These are phyloP conservation scores for Edaphochlamys debaryana DNA, from an alignment of 139 green algal species.

Conservation along the genomic window DNA sequence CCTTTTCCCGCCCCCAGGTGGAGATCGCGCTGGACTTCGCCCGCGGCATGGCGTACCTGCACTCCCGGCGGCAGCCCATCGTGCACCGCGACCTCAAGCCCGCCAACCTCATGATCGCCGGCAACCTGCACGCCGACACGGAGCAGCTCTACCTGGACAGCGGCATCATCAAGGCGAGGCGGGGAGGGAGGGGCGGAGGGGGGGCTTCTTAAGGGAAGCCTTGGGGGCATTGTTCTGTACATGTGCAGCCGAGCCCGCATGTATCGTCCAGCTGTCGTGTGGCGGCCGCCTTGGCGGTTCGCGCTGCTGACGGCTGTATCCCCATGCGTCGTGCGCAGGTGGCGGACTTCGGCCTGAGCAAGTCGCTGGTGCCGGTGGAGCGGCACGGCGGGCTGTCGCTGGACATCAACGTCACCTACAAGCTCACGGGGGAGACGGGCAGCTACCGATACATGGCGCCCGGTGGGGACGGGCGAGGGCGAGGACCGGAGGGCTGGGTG, in stretches of 20 bases:
- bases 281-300: no score
- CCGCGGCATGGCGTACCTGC: constrained; percentile 88
- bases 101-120: constrained; percentile 91
- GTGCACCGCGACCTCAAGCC: constrained; percentile 89
- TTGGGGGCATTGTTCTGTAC: no score
- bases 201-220: no score
- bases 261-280: no score
- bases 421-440: constrained; percentile 89
- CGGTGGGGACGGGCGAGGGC: neutral
- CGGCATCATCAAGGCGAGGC: constrained; percentile 72
- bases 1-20: constrained; percentile 46
- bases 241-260: no score
- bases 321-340: no score
- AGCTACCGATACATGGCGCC: constrained; percentile 69
- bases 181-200: neutral
- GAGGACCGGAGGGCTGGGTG: neutral
- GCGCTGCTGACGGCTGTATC: no score
- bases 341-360: constrained; percentile 44
- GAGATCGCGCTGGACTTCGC: constrained; percentile 90
- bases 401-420: constrained; percentile 67
- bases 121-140: constrained; percentile 68
- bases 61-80: constrained; percentile 73
- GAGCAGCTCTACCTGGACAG: constrained; percentile 79
- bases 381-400: constrained; percentile 55
- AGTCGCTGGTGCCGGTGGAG: constrained; percentile 63